phyloP scores from a whole-genome alignment of 2,329 filamentous ascomycete species.

The Juglanconis juglandina region DNA sequence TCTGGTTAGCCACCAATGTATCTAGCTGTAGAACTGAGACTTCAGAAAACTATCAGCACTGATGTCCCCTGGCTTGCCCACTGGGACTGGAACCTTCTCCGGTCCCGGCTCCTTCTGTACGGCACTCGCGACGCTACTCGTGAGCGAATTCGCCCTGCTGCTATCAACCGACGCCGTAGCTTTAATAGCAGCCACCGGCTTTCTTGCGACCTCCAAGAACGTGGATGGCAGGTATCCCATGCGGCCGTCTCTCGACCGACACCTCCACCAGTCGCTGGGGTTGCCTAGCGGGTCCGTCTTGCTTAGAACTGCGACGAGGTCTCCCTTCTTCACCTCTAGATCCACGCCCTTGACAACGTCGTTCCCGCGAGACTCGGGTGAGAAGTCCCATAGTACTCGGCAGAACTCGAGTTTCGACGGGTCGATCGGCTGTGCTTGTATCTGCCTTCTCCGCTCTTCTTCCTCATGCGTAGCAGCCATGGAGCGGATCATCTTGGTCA shows the following conservation, averaged over 20 bases:
- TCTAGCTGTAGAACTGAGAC: slow-evolving; percentile 55
- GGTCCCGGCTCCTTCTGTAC: slow-evolving; percentile 24
- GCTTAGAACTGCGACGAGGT: slow-evolving; percentile 88
- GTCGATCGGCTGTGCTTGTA: slow-evolving; percentile 62
- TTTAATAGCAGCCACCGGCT: slow-evolving; percentile 54
- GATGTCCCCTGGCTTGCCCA: slow-evolving; percentile 49
- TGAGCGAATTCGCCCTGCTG: slow-evolving; percentile 48
- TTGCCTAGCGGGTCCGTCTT: slow-evolving; percentile 91
- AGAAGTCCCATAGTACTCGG: slow-evolving; percentile 90
- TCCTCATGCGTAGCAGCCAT: slow-evolving; percentile 83
- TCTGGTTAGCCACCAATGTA: too few relatives aligned
- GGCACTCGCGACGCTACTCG: slow-evolving; percentile 34
- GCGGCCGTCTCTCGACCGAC: slow-evolving; percentile 81
- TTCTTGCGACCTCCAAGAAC: slow-evolving; percentile 74
- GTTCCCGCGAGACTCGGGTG: slow-evolving; percentile 65
- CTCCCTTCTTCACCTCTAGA: slow-evolving; percentile 87
- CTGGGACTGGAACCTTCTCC: slow-evolving; percentile 30
- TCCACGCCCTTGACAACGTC: slow-evolving; percentile 69
- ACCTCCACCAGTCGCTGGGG: slow-evolving; percentile 95
- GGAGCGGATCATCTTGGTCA: slow-evolving; percentile 90
- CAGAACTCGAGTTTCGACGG: slow-evolving; percentile 94
- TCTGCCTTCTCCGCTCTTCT: slow-evolving; percentile 63
- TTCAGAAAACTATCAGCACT: slow-evolving; percentile 55
- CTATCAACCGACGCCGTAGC: slow-evolving; percentile 42
- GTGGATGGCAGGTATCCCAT: slow-evolving; percentile 89